Evolutionary conservation across 768 basidiomycete genomes (phyloP).

Genomic region (Suillus subluteus): DNA sequence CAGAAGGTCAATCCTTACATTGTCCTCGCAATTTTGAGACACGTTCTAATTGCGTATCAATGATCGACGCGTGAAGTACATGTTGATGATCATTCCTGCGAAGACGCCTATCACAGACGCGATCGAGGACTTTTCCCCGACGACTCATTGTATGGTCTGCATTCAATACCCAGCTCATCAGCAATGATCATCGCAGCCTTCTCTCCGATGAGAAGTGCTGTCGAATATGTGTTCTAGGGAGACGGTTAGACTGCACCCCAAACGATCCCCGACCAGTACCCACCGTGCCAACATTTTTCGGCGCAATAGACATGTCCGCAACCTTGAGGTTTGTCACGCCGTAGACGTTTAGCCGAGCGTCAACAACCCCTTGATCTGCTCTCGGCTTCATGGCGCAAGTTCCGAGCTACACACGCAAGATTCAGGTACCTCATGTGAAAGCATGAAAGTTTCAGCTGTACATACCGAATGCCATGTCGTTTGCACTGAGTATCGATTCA

Average conservation of each 20-base stretch:
- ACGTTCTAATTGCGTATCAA: background rate
- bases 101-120: background rate
- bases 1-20: background rate
- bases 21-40: background rate
- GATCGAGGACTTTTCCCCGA: background rate
- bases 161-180: too few relatives aligned
- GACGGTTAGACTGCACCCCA: background rate
- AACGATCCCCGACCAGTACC: background rate
- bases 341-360: conserved; percentile 62
- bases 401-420: conserved; percentile 47
- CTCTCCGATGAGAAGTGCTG: conserved; percentile 50
- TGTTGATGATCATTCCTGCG: background rate
- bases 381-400: conserved; percentile 72
- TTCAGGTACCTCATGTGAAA: conserved; percentile 17
- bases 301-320: conserved; percentile 49
- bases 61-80: background rate
- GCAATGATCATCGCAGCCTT: conserved; percentile 58
- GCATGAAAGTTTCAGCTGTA: background rate
- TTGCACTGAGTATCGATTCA: too few relatives aligned
- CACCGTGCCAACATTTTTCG: conserved; percentile 38
- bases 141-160: background rate
- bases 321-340: conserved; percentile 61
- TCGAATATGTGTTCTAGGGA: conserved; percentile 42
- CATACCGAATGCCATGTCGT: too few relatives aligned
- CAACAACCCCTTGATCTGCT: conserved; percentile 63